Evolutionary conservation across 805 yeast species (phyloP), one percentile per base, ranked within the genome.

Genomic region (Suhomyces kilbournensis): DNA sequence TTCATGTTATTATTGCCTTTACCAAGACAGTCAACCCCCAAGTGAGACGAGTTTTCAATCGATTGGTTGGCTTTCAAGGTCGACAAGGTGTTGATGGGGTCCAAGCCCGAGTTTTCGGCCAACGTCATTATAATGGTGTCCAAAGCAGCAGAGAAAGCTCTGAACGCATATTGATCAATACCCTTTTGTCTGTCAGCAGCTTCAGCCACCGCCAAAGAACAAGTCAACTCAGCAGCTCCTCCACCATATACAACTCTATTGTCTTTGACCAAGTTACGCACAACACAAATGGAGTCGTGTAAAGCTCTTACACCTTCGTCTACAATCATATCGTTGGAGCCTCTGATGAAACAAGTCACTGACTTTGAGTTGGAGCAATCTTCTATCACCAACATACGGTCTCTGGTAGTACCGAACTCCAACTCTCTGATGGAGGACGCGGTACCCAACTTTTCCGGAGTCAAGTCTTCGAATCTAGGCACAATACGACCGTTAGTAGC

Each of bases 171-270:
- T 76, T 96, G 99, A 64, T 93, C 97, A 57, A 93, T 93, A 53
- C 98, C 98, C 62, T 85, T 85, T 71, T 89, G 96, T 65, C 82
- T 84, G 69, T 93, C 97, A 47, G 98, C 97, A 58, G 88, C 96
- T 47, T 86, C 89, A 52, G 90, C 78, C 14, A 94, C 96, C 15
- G 94, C 96, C 60, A 94, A 74, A 12, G 98, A 91, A 77, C 96
- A 88, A 2, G 97, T 81, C 49, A 94, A 85, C 75, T 94, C 99
- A 35, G 98, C 96, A 20, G 99, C 96, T 60, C 99, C 99, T 62
- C 99, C 99, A 57, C 99, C 99, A 66, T 94, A 94, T n/a, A 96
- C 97, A 45, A 94, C 90, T 70, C 97, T 82, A 68, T 84, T 86
- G 70, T 96, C 98, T 63, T 86, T 83, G 48, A 96, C 86, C 67